Percentiles rank a stretch among this genome's conserved stretches.
These are phyloP conservation scores for Podospora sp. DNA, from an alignment of 495 filamentous ascomycete species.

Conservation along the genomic window DNA sequence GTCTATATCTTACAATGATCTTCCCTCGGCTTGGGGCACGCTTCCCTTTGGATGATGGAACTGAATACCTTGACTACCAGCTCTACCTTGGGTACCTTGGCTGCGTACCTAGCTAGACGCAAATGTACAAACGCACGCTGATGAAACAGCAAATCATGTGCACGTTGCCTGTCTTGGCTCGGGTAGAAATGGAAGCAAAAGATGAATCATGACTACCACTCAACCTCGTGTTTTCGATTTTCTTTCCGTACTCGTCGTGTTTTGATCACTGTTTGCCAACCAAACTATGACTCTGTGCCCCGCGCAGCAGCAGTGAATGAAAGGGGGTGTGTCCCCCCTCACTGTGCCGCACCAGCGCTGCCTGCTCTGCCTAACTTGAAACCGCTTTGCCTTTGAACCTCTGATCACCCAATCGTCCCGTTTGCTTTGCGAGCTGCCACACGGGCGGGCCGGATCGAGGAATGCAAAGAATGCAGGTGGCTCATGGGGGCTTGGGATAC, in stretches of 20 bases:
- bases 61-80: not conserved
- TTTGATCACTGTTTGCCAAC: not conserved
- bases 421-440: not conserved
- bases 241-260: not conserved
- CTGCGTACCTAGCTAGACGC: not conserved
- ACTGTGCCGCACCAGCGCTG: not conserved
- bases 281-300: not conserved
- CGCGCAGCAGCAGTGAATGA: no score
- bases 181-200: not conserved
- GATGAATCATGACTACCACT: not conserved
- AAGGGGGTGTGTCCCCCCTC: no score
- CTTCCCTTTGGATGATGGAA: not conserved
- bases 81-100: not conserved
- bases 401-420: not conserved
- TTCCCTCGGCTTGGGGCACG: not conserved
- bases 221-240: not conserved
- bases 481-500: not conserved
- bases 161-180: not conserved
- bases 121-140: not conserved
- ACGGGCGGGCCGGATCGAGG: no score
- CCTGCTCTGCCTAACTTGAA: conserved; percentile 1
- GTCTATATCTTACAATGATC: not conserved
- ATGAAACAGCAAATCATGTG: not conserved
- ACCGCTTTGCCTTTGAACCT: not conserved
- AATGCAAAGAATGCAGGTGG: not conserved